Conservation (phyloP, 1,139 yeast species). For the Williopsis jadinii region DNA sequence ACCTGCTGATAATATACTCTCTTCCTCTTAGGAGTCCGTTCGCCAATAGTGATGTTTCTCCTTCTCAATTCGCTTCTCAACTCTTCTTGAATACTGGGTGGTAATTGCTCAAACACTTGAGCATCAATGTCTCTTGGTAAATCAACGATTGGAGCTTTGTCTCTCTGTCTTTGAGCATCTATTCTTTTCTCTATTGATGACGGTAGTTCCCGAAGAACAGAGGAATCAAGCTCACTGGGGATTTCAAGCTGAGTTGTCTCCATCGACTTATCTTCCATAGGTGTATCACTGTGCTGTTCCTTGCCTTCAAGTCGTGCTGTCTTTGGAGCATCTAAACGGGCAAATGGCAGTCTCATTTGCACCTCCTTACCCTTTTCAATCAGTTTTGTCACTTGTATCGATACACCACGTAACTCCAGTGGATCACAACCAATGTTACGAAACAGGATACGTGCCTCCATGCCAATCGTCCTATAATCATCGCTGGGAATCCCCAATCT, state of each 20-base stretch:
- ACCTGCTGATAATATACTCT: constrained; percentile 37
- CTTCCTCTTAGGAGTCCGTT: constrained; percentile 17
- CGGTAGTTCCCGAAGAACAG: constrained; percentile 27
- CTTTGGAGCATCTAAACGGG: constrained; percentile 7
- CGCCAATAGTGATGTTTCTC: constrained; percentile 23
- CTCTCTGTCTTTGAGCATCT: constrained; percentile 6
- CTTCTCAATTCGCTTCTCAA: constrained; percentile 35
- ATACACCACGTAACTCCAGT: constrained; percentile 68
- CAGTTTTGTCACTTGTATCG: constrained; percentile 58
- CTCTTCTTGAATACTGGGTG: constrained; percentile 45
- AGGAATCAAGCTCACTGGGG: constrained; percentile 25
- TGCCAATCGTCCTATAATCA: constrained; percentile 53
- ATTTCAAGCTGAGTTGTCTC: constrained; percentile 21
- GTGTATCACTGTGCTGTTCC: not conserved
- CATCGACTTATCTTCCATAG: not conserved
- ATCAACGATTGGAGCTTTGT: constrained; percentile 13
- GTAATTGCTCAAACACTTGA: constrained; percentile 49
- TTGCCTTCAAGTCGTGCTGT: constrained; percentile 1
- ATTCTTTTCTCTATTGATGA: constrained; percentile 22
- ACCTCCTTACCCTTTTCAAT: constrained; percentile 29
- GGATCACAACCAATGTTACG: constrained; percentile 56
- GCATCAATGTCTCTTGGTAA: constrained; percentile 37
- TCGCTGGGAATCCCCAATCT: constrained; percentile 59
- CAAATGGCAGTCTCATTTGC: constrained; percentile 40
- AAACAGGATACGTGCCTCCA: constrained; percentile 53